These are phyloP conservation scores for Trichoderma pleuroti DNA, from an alignment of 2,329 filamentous ascomycete genomes.

Conservation along the genomic window DNA sequence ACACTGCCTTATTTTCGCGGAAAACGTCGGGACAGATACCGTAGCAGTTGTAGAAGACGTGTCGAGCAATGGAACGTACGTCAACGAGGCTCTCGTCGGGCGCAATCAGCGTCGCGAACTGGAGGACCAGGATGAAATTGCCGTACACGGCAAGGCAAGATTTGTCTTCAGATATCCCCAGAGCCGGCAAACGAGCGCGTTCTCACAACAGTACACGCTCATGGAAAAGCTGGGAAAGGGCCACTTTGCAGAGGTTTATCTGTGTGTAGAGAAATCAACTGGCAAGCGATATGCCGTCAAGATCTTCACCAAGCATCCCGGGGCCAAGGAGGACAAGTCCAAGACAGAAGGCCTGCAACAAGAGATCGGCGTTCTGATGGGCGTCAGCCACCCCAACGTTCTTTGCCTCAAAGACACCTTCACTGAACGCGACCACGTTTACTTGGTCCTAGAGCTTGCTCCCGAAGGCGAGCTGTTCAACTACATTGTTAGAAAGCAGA, in stretches of 20 bases:
- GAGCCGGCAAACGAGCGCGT: constrained; percentile 68
- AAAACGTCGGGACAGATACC: constrained; percentile 55
- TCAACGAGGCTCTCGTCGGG: constrained; percentile 87
- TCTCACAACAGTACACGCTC: constrained; percentile 81
- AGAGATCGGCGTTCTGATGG: constrained; percentile 94
- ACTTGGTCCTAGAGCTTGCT: constrained; percentile 85
- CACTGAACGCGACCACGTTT: constrained; percentile 85
- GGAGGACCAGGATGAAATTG: constrained; percentile 85
- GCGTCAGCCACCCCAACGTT: constrained; percentile 91
- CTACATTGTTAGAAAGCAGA: constrained; percentile 85
- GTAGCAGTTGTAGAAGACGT: constrained; percentile 84
- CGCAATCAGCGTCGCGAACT: constrained; percentile 89
- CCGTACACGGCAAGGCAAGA: constrained; percentile 76
- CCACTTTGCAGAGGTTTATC: constrained; percentile 90
- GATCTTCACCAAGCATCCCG: constrained; percentile 81
- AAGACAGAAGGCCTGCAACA: constrained; percentile 86
- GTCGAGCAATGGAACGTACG: constrained; percentile 93
- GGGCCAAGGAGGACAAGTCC: constrained; percentile 70
- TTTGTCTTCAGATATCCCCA: constrained; percentile 92
- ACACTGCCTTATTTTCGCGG: constrained; percentile 66
- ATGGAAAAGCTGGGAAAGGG: constrained; percentile 87
- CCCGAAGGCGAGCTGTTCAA: constrained; percentile 95
- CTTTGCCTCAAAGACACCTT: constrained; percentile 94
- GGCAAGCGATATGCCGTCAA: constrained; percentile 89
- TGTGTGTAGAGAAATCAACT: constrained; percentile 80